Conservation (phyloP, 2,329 filamentous ascomycete species). For the Catunica adiposa region DNA sequence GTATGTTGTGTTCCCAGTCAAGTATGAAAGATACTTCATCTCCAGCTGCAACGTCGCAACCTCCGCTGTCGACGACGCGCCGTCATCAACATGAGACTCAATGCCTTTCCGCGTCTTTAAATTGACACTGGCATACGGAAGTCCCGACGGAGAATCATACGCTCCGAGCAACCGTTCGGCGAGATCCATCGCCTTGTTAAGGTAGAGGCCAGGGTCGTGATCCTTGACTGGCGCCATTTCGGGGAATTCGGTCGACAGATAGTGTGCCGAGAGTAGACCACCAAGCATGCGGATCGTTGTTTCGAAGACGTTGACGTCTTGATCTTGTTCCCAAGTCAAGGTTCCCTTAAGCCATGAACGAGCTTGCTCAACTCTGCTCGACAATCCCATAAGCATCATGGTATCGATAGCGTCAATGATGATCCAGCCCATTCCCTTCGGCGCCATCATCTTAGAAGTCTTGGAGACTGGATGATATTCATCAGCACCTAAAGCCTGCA, state of each 20-base stretch:
- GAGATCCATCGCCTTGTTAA: constrained; percentile 89
- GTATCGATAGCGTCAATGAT: constrained; percentile 94
- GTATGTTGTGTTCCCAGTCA: constrained; percentile 82
- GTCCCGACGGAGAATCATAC: constrained; percentile 71
- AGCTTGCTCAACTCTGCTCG: constrained; percentile 65
- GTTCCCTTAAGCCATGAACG: constrained; percentile 74
- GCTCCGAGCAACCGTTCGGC: constrained; percentile 75
- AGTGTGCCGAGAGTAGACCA: constrained; percentile 81
- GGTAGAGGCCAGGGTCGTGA: constrained; percentile 68
- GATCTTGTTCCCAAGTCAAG: constrained; percentile 75
- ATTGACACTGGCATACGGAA: constrained; percentile 84
- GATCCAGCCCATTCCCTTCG: constrained; percentile 88
- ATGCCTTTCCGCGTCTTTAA: constrained; percentile 61
- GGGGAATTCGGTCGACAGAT: constrained; percentile 72
- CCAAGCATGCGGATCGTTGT: constrained; percentile 97
- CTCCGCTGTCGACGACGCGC: constrained; percentile 87
- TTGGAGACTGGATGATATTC: constrained; percentile 76
- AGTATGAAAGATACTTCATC: constrained; percentile 88
- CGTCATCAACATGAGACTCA: constrained; percentile 65
- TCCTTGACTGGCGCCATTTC: constrained; percentile 58
- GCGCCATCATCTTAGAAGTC: constrained; percentile 65
- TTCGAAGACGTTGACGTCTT: constrained; percentile 95
- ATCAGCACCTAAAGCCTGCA: constrained; percentile 47
- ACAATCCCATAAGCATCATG: constrained; percentile 96
- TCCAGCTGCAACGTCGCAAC: constrained; percentile 85